These are phyloP conservation scores for Davidsoniella eucalypti DNA, from an alignment of 2,329 filamentous ascomycete genomes.

Conservation along the genomic window DNA sequence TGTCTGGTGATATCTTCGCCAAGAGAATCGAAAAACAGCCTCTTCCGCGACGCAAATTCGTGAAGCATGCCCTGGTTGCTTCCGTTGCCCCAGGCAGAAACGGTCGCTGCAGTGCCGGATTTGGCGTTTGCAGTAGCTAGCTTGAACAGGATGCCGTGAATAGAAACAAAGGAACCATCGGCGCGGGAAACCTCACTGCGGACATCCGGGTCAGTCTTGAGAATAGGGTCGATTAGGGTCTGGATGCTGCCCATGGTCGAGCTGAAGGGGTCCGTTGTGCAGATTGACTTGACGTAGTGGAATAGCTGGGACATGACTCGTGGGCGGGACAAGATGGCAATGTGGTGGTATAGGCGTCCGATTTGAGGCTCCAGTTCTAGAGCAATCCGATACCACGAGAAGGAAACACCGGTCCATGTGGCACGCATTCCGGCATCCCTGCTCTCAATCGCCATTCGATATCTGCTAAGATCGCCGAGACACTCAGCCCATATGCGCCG, in stretches of 20 bases:
- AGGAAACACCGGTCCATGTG: conserved; percentile 63
- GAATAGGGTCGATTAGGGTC: conserved; percentile 47
- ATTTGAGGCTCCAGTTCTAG: conserved; percentile 59
- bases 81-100: conserved; percentile 22
- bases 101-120: background rate
- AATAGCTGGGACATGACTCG: conserved; percentile 55
- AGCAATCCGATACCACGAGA: conserved; percentile 72
- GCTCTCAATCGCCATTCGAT: conserved; percentile 81
- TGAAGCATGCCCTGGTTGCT: conserved; percentile 24
- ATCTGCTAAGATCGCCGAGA: conserved; percentile 69
- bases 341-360: conserved; percentile 72
- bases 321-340: conserved; percentile 61
- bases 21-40: conserved; percentile 35
- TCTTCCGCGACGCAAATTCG: background rate
- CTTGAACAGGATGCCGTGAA: conserved; percentile 48
- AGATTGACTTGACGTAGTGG: conserved; percentile 55
- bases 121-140: conserved; percentile 18
- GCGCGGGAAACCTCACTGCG: conserved; percentile 22
- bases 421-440: conserved; percentile 59
- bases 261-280: conserved; percentile 47
- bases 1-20: conserved; percentile 38
- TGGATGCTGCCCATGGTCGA: conserved; percentile 55
- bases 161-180: conserved; percentile 45
- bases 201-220: conserved; percentile 22
- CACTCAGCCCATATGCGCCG: conserved; percentile 90